phyloP scores from a whole-genome alignment of 176 grass and related monocot genomes.

The Ampelocalamus luodianensis region DNA sequence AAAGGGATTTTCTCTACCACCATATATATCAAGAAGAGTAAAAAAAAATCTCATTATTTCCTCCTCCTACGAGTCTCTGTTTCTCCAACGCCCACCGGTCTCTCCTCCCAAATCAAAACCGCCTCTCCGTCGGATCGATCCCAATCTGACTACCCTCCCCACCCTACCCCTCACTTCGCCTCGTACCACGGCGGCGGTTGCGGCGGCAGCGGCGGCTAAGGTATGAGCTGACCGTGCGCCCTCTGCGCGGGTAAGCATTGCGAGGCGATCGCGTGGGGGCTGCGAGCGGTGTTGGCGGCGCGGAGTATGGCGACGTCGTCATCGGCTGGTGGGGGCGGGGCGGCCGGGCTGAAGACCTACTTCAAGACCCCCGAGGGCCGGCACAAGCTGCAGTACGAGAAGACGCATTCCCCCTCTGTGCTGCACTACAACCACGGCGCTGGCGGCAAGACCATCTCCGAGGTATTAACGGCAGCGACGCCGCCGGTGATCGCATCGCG shows the following conservation, averaged over 20 bases:
- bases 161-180: constrained; percentile 31
- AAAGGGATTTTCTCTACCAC: not conserved
- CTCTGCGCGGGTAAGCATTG: constrained; percentile 33
- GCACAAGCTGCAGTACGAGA: constrained; percentile 94
- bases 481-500: not conserved
- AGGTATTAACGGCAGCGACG: constrained; percentile 52
- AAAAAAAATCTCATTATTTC: not conserved
- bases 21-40: not conserved
- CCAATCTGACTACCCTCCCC: constrained; percentile 23
- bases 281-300: constrained; percentile 37
- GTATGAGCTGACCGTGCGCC: not conserved
- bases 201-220: constrained; percentile 37
- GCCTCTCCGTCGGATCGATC: constrained; percentile 24
- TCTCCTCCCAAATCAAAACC: constrained; percentile 37
- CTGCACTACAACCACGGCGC: constrained; percentile 77
- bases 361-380: constrained; percentile 98
- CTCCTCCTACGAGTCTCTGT: too few relatives aligned
- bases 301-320: constrained; percentile 61
- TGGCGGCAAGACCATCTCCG: constrained; percentile 73
- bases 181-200: not conserved
- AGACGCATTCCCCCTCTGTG: constrained; percentile 76
- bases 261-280: constrained; percentile 20
- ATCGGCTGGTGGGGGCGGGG: constrained; percentile 46
- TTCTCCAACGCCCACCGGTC: not conserved
- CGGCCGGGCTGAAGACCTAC: constrained; percentile 73